These are phyloP conservation scores for Fremontodendron californicum DNA, from an alignment of 345 rosid species.

Conservation along the genomic window DNA sequence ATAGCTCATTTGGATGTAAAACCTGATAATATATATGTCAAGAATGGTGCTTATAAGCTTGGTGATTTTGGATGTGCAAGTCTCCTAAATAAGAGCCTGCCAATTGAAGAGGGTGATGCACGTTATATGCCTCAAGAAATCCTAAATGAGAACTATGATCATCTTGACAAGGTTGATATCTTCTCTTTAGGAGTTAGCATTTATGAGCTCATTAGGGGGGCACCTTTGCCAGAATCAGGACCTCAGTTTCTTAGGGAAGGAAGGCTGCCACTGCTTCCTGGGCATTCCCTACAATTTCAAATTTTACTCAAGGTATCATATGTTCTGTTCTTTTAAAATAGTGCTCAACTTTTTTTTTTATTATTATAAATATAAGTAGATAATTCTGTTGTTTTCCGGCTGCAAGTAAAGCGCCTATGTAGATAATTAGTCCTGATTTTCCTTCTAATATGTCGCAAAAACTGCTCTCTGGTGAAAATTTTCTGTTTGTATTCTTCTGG, in stretches of 20 bases:
- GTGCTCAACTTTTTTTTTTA: neutral
- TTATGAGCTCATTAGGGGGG: constrained; percentile 78
- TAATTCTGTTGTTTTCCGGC: neutral
- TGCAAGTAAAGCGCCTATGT: neutral
- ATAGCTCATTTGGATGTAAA: constrained; percentile 94
- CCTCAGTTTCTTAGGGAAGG: constrained; percentile 76
- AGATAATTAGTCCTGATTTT: neutral
- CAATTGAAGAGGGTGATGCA: constrained; percentile 96
- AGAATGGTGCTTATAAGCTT: constrained; percentile 72
- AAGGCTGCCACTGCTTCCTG: constrained; percentile 83
- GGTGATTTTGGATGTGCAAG: constrained; percentile 99
- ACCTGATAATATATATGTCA: constrained; percentile 92
- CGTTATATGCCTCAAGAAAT: constrained; percentile 99
- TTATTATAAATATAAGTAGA: neutral
- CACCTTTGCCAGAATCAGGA: constrained; percentile 73
- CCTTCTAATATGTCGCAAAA: neutral
- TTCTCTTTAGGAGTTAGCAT: constrained; percentile 82
- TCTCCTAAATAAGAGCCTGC: constrained; percentile 69
- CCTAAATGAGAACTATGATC: constrained; percentile 75
- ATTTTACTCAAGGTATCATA: constrained; percentile 78
- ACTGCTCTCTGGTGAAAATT: neutral
- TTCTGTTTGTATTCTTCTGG: neutral
- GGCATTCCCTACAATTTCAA: constrained; percentile 79
- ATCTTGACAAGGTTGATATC: constrained; percentile 88
- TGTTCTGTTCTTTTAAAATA: neutral